Conservation (phyloP, 257 asterid species). For the Solanum dulcamara region DNA sequence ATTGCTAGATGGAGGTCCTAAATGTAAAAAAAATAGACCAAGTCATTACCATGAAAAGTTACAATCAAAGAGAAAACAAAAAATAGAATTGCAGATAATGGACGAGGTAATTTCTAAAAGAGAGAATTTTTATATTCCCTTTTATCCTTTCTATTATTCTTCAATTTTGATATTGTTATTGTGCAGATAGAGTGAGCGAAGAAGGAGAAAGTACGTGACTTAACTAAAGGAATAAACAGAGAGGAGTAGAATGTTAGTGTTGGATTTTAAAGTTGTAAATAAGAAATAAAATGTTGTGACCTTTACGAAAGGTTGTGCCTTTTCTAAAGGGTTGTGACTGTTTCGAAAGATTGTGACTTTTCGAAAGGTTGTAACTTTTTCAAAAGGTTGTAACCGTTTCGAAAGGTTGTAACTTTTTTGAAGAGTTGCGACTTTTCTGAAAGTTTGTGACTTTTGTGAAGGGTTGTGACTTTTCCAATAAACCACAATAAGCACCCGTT, state of each 20-base stretch:
- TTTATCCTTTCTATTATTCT: not conserved
- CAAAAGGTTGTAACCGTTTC: no score
- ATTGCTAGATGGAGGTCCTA: slow-evolving; percentile 85
- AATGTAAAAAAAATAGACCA: slow-evolving; percentile 1
- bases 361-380: no score
- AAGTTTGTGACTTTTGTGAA: no score
- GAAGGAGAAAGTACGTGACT: not conserved
- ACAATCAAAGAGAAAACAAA: not conserved
- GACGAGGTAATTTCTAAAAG: not conserved
- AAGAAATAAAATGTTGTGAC: no score
- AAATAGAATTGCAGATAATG: not conserved
- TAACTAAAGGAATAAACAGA: not conserved
- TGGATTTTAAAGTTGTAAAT: no score
- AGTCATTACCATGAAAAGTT: not conserved
- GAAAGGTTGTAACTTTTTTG: no score
- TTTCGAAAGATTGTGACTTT: no score
- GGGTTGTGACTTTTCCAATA: no score
- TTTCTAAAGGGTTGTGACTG: no score
- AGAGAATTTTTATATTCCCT: not conserved
- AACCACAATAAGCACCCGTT: no score
- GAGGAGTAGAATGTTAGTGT: not conserved
- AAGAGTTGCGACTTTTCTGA: no score
- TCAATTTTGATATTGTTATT: not conserved
- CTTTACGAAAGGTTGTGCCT: no score
- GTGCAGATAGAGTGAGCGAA: not conserved